Evolutionary conservation across 805 yeast genomes (phyloP).

Genomic region (Saccharomycopsis lassenensis): DNA sequence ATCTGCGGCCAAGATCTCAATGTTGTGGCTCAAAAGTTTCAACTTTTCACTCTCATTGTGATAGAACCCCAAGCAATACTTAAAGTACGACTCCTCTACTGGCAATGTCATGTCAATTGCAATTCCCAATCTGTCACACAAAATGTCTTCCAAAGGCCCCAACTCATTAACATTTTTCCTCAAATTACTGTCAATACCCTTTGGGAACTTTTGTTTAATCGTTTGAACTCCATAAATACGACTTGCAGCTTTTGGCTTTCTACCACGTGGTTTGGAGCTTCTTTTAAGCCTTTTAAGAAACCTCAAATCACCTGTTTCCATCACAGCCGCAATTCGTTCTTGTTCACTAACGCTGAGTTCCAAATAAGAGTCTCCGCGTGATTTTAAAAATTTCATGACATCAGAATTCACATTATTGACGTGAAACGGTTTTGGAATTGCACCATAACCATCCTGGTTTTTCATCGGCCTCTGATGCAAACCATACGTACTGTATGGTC

Average conservation of each 20-base stretch:
- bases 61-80: constrained; percentile 15
- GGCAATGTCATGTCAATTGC: constrained; percentile 9
- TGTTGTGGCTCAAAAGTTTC: too few species aligned
- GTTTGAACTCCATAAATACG: constrained; percentile 1
- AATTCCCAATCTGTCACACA: constrained; percentile 15
- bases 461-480: constrained; percentile 5
- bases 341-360: not conserved
- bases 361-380: constrained; percentile 10
- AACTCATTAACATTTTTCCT: constrained; percentile 6
- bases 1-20: too few species aligned
- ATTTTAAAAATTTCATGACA: constrained; percentile 6
- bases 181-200: constrained; percentile 2
- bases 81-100: constrained; percentile 13
- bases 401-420: constrained; percentile 2
- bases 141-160: constrained; percentile 12
- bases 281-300: too few species aligned
- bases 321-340: too few species aligned
- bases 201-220: constrained; percentile 13
- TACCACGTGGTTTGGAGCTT: too few species aligned
- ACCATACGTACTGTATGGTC: constrained; percentile 12
- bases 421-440: constrained; percentile 6
- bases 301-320: too few species aligned
- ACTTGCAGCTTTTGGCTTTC: too few species aligned
- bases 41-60: too few species aligned
- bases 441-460: constrained; percentile 13